These are phyloP conservation scores for Rhodomyrtus psidioides DNA, from an alignment of 441 rosid genomes.

Conservation along the genomic window DNA sequence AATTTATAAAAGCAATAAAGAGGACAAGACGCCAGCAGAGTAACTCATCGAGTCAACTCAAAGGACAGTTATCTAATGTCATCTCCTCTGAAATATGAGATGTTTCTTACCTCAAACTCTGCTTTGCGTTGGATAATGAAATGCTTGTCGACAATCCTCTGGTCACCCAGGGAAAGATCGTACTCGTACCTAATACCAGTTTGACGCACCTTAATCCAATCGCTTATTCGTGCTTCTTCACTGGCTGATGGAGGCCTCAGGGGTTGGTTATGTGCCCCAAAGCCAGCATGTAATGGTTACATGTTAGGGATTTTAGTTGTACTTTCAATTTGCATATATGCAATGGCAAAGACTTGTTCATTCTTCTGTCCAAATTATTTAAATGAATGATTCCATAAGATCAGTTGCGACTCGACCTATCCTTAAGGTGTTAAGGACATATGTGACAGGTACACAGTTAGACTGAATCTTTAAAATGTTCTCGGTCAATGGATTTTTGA, in stretches of 20 bases:
- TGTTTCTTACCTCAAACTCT: slow-evolving; percentile 87
- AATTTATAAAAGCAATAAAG: neutral
- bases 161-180: slow-evolving; percentile 95
- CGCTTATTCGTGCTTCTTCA: slow-evolving; percentile 91
- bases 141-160: slow-evolving; percentile 94
- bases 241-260: slow-evolving; percentile 97
- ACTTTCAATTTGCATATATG: too few relatives aligned
- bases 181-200: slow-evolving; percentile 98
- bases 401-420: too few relatives aligned
- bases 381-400: too few relatives aligned
- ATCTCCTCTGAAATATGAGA: neutral
- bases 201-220: slow-evolving; percentile 99
- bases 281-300: too few relatives aligned
- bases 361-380: too few relatives aligned
- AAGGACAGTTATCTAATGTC: neutral
- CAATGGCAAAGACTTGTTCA: too few relatives aligned
- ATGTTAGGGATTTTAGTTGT: too few relatives aligned
- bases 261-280: neutral
- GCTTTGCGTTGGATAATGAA: slow-evolving; percentile 98
- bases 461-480: too few relatives aligned
- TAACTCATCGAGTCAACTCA: neutral
- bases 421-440: too few relatives aligned
- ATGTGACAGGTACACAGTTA: too few relatives aligned
- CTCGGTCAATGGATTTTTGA: too few relatives aligned
- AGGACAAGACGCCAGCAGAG: neutral